Evolutionary conservation across 805 yeast species (phyloP).

Genomic region (Lipomyces yamanashiensis): DNA sequence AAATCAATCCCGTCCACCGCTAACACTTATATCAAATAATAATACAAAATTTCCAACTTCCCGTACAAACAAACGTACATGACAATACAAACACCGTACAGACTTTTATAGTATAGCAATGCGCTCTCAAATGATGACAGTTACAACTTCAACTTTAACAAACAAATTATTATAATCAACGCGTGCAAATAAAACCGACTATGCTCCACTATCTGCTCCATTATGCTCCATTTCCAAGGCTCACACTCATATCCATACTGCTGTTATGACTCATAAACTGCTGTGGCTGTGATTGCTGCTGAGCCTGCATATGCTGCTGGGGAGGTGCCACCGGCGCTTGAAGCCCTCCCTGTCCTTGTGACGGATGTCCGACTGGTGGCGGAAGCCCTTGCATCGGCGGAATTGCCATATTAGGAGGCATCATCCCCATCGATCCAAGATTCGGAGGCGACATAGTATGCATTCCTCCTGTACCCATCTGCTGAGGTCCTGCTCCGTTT

Average conservation of each 20-base stretch:
- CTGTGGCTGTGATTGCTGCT: constrained; percentile 10
- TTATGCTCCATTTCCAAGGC: constrained; percentile 15
- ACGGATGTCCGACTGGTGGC: constrained; percentile 3
- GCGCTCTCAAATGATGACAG: background rate
- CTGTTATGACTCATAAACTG: constrained; percentile 6
- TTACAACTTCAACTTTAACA: background rate
- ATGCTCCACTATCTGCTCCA: background rate
- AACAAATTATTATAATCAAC: constrained; percentile 7
- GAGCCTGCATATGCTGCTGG: constrained; percentile 18
- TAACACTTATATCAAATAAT: constrained; percentile 4
- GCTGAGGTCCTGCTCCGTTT: constrained; percentile 1
- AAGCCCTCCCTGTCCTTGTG: constrained; percentile 1
- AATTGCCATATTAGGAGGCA: background rate
- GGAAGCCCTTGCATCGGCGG: constrained; percentile 10
- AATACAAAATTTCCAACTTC: constrained; percentile 9
- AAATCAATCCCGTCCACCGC: background rate
- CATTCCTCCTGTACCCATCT: background rate
- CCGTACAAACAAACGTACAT: constrained; percentile 10
- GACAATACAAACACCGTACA: constrained; percentile 10
- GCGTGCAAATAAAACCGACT: background rate
- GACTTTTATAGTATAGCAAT: background rate
- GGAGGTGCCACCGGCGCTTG: constrained; percentile 2
- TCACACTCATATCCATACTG: constrained; percentile 21
- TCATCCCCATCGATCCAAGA: constrained; percentile 1
- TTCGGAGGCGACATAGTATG: background rate